Conservation (phyloP, 257 asterid species). For the Schizonepeta tenuifolia region DNA sequence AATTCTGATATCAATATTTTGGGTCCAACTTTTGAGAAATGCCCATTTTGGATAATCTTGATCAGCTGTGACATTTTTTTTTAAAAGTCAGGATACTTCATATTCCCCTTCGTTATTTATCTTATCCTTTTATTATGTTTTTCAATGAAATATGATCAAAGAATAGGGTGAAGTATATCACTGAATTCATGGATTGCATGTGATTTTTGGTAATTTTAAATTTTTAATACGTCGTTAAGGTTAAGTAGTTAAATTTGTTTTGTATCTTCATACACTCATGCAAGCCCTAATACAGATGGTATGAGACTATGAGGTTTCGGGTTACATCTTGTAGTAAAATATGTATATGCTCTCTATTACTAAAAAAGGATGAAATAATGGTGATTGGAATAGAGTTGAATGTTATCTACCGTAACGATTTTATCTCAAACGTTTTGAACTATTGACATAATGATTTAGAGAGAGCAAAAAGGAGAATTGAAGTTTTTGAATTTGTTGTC, state of each 20-base stretch:
- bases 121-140: neutral
- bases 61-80: conserved; percentile 31
- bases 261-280: no score
- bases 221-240: no score
- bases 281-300: no score
- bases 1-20: conserved; percentile 35
- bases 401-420: no score
- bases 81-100: conserved; percentile 1
- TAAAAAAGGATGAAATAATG: neutral
- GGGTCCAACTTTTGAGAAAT: conserved; percentile 32
- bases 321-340: no score
- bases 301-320: no score
- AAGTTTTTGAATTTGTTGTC: no score
- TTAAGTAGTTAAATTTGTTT: no score
- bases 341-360: no score
- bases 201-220: neutral
- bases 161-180: neutral
- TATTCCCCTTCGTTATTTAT: neutral
- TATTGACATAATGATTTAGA: no score
- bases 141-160: neutral
- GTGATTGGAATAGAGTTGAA: neutral
- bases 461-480: no score
- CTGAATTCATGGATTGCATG: neutral
- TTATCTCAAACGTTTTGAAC: no score
- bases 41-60: conserved; percentile 30